Percentiles rank a stretch among this genome's conserved stretches.
Evolutionary conservation across 2,329 filamentous ascomycete species (phyloP).

Genomic region (Cladosporium austrohemisphaericum): DNA sequence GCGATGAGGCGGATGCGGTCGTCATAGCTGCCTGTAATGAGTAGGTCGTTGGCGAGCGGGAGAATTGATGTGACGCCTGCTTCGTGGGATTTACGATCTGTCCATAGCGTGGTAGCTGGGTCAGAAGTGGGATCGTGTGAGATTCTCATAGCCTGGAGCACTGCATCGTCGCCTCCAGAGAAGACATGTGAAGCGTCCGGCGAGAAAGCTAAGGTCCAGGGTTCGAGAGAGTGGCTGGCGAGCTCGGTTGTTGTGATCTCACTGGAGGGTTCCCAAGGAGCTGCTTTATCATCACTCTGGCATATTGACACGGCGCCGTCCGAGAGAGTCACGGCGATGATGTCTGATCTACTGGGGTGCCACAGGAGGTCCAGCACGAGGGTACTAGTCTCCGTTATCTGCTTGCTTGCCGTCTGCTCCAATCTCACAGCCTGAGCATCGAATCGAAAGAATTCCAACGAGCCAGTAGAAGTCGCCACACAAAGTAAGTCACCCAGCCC

Average conservation of each 20-base stretch:
- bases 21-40: slow-evolving; percentile 90
- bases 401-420: slow-evolving; percentile 40
- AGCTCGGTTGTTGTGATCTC: slow-evolving; percentile 15
- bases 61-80: slow-evolving; percentile 87
- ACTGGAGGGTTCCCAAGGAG: slow-evolving; percentile 28
- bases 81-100: slow-evolving; percentile 60
- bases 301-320: slow-evolving; percentile 55
- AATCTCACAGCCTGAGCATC: slow-evolving; percentile 26
- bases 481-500: slow-evolving; percentile 53
- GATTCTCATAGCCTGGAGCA: slow-evolving; percentile 48
- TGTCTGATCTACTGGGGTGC: slow-evolving; percentile 55
- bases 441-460: slow-evolving; percentile 57
- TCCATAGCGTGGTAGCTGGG: slow-evolving; percentile 30
- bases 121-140: background rate
- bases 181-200: slow-evolving; percentile 43
- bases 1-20: slow-evolving; percentile 70
- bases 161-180: slow-evolving; percentile 73
- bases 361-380: slow-evolving; percentile 72
- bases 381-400: slow-evolving; percentile 53
- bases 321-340: slow-evolving; percentile 69
- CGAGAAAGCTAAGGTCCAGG: slow-evolving; percentile 66
- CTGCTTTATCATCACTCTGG: slow-evolving; percentile 14
- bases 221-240: slow-evolving; percentile 57
- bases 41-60: slow-evolving; percentile 59
- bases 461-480: slow-evolving; percentile 73